phyloP scores from a whole-genome alignment of 257 asterid genomes.

The Verbena officinalis region DNA sequence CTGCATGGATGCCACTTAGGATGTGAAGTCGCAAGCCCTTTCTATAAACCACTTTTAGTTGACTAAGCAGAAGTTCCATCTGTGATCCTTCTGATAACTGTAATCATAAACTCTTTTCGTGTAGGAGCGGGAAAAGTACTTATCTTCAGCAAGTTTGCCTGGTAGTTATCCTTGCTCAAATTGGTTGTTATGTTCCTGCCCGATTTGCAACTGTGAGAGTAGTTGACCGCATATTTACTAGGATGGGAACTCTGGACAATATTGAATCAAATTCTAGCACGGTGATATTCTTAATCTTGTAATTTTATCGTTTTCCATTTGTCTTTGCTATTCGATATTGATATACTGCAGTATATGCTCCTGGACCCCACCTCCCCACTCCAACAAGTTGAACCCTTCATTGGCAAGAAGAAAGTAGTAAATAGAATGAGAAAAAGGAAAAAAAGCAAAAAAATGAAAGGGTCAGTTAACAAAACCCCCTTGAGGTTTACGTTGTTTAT shows the following conservation, averaged over 20 bases:
- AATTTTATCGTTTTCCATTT: constrained; percentile 11
- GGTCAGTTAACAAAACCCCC: too few relatives aligned
- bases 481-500: too few relatives aligned
- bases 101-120: constrained; percentile 31
- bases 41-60: constrained; percentile 25
- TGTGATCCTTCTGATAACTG: constrained; percentile 17
- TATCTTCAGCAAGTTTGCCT: constrained; percentile 95
- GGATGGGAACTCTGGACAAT: constrained; percentile 94
- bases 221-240: constrained; percentile 92
- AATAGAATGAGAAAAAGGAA: background rate
- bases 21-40: constrained; percentile 18
- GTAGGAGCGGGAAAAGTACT: constrained; percentile 98
- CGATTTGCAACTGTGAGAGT: constrained; percentile 83
- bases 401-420: constrained; percentile 6
- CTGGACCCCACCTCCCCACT: constrained; percentile 1
- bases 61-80: constrained; percentile 24
- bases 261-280: constrained; percentile 98
- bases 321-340: background rate
- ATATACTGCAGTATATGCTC: constrained; percentile 12
- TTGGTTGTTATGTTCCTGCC: constrained; percentile 97
- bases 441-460: constrained; percentile 13
- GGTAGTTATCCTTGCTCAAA: constrained; percentile 91
- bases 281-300: constrained; percentile 43
- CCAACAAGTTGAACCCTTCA: constrained; percentile 9
- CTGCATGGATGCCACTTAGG: constrained; percentile 14